Conservation (phyloP, 768 basidiomycete species). For the Wakefieldia striispora region DNA sequence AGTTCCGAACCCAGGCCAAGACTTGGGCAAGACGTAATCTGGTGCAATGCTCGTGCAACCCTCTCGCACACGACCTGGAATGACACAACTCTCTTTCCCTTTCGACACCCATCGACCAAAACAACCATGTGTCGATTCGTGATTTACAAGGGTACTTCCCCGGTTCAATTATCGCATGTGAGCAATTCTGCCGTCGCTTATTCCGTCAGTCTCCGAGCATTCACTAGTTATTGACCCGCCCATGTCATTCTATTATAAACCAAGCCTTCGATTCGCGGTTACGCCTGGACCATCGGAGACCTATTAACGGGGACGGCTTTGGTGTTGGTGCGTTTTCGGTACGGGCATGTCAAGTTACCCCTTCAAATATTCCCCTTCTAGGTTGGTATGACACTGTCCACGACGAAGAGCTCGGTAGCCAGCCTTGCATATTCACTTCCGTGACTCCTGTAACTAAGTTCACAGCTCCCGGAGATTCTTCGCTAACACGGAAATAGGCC, state of each 20-base stretch:
- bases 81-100: neutral
- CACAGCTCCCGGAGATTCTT: neutral
- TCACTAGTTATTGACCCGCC: constrained; percentile 79
- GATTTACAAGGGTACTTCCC: constrained; percentile 93
- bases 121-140: constrained; percentile 79
- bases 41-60: constrained; percentile 10
- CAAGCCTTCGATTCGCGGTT: constrained; percentile 95
- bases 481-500: constrained; percentile 51
- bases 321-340: constrained; percentile 72
- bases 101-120: neutral
- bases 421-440: constrained; percentile 95
- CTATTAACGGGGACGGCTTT: constrained; percentile 96
- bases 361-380: constrained; percentile 25
- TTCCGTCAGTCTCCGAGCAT: constrained; percentile 1
- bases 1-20: neutral
- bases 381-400: constrained; percentile 94
- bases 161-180: constrained; percentile 88
- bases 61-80: neutral
- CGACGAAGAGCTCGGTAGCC: constrained; percentile 78
- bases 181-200: constrained; percentile 16
- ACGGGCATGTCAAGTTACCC: neutral
- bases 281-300: constrained; percentile 73
- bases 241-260: constrained; percentile 95
- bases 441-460: constrained; percentile 72
- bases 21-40: constrained; percentile 22